These are phyloP conservation scores for Cytospora mali DNA, from an alignment of 2,329 filamentous ascomycete species.

Conservation along the genomic window DNA sequence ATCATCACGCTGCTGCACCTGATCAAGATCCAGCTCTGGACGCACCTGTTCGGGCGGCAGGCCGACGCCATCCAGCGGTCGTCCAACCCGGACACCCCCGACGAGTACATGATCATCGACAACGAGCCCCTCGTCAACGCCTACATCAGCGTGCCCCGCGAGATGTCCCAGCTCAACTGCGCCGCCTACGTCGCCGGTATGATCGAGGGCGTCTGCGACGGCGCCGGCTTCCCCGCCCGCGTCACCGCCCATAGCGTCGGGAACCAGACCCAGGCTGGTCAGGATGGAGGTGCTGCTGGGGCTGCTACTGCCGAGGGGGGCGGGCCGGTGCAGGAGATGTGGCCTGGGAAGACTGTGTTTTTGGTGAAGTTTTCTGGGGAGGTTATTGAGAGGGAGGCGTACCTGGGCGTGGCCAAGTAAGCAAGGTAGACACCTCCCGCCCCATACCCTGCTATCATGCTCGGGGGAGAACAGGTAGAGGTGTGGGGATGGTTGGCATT, in stretches of 20 bases:
- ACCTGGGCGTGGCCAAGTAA: conserved; percentile 61
- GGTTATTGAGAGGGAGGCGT: conserved; percentile 88
- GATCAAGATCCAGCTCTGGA: conserved; percentile 90
- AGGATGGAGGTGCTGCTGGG: conserved; percentile 78
- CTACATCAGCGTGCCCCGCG: conserved; percentile 88
- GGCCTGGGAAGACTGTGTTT: conserved; percentile 96
- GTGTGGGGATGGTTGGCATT: conserved; percentile 20
- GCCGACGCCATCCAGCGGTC: conserved; percentile 93
- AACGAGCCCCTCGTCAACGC: conserved; percentile 96
- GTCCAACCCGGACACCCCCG: conserved; percentile 76
- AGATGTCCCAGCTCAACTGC: conserved; percentile 96
- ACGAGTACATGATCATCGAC: conserved; percentile 99
- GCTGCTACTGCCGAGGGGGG: conserved; percentile 81
- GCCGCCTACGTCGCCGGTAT: conserved; percentile 94
- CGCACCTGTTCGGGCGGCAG: conserved; percentile 85
- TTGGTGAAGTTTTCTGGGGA: conserved; percentile 89
- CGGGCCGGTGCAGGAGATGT: conserved; percentile 73
- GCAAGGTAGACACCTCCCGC: conserved; percentile 30
- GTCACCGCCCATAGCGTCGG: conserved; percentile 86
- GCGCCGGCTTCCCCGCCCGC: conserved; percentile 82
- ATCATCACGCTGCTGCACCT: conserved; percentile 93
- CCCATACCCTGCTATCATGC: neutral
- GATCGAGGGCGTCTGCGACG: conserved; percentile 94
- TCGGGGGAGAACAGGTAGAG: neutral
- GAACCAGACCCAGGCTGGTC: conserved; percentile 72